Percentiles rank a stretch among this genome's conserved stretches.
These are phyloP conservation scores for Pichia cactophila DNA, from an alignment of 1,139 yeast species.

Conservation along the genomic window DNA sequence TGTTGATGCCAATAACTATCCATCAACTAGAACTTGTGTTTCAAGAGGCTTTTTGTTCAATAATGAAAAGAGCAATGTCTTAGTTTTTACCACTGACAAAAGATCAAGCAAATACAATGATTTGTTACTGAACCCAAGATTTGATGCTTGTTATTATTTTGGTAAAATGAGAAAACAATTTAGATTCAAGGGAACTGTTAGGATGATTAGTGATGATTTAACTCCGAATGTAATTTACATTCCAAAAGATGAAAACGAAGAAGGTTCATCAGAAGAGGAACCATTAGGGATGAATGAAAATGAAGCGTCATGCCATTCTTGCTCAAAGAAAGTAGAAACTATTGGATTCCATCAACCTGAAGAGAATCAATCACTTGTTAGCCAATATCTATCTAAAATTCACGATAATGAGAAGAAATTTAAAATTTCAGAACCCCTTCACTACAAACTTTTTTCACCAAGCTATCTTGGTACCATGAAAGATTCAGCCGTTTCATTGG, in stretches of 20 bases:
- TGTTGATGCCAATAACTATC: slow-evolving; percentile 49
- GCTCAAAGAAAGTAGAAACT: background rate
- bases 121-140: slow-evolving; percentile 41
- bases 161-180: slow-evolving; percentile 55
- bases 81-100: slow-evolving; percentile 66
- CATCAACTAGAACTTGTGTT: slow-evolving; percentile 62
- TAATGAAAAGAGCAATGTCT: slow-evolving; percentile 58
- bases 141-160: slow-evolving; percentile 76
- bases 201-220: slow-evolving; percentile 30
- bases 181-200: slow-evolving; percentile 61
- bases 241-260: background rate
- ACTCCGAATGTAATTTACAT: slow-evolving; percentile 17
- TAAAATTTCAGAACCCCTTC: slow-evolving; percentile 18
- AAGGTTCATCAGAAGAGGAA: slow-evolving; percentile 2
- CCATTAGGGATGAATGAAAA: background rate
- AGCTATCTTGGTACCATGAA: slow-evolving; percentile 15
- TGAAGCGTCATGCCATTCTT: background rate
- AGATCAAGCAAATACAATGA: slow-evolving; percentile 60
- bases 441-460: slow-evolving; percentile 25
- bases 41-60: slow-evolving; percentile 70
- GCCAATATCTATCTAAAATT: slow-evolving; percentile 8
- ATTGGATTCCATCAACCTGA: slow-evolving; percentile 5
- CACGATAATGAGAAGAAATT: slow-evolving; percentile 2
- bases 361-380: slow-evolving; percentile 7
- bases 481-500: slow-evolving; percentile 17